Conservation (phyloP, 2,329 filamentous ascomycete genomes). For the Lachnum nothofagi region DNA sequence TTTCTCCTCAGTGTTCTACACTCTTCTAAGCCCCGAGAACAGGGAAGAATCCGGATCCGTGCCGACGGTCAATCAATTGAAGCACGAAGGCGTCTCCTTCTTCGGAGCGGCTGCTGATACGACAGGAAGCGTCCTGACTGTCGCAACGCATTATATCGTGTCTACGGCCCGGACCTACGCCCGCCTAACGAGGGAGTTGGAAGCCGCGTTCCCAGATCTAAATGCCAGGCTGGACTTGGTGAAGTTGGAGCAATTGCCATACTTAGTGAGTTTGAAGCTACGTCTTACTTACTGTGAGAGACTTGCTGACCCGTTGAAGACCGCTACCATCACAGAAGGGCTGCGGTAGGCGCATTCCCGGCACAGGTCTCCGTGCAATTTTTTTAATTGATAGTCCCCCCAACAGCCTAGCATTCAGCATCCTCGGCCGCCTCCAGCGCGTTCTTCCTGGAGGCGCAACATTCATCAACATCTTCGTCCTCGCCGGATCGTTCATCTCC, state of each 20-base stretch:
- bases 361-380: too few species aligned
- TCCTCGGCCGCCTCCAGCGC: constrained; percentile 26
- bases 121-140: constrained; percentile 32
- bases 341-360: constrained; percentile 15
- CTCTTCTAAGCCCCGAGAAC: constrained; percentile 23
- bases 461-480: neutral
- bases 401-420: constrained; percentile 26
- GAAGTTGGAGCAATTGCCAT: constrained; percentile 26
- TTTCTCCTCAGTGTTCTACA: constrained; percentile 31
- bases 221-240: constrained; percentile 7
- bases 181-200: constrained; percentile 28
- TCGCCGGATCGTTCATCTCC: neutral
- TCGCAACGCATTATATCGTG: constrained; percentile 30
- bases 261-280: constrained; percentile 9
- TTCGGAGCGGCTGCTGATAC: too few species aligned
- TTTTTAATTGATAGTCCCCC: too few species aligned
- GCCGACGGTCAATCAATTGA: constrained; percentile 11
- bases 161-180: constrained; percentile 26
- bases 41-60: constrained; percentile 4
- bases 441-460: constrained; percentile 18
- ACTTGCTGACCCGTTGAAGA: constrained; percentile 1
- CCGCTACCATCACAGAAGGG: constrained; percentile 30
- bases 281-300: too few species aligned
- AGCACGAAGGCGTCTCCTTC: constrained; percentile 24
- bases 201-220: constrained; percentile 28